Evolutionary conservation across 2,329 filamentous ascomycete species (phyloP), one percentile per base, ranked within the genome.

Genomic region (Ramichloridium luteum): DNA sequence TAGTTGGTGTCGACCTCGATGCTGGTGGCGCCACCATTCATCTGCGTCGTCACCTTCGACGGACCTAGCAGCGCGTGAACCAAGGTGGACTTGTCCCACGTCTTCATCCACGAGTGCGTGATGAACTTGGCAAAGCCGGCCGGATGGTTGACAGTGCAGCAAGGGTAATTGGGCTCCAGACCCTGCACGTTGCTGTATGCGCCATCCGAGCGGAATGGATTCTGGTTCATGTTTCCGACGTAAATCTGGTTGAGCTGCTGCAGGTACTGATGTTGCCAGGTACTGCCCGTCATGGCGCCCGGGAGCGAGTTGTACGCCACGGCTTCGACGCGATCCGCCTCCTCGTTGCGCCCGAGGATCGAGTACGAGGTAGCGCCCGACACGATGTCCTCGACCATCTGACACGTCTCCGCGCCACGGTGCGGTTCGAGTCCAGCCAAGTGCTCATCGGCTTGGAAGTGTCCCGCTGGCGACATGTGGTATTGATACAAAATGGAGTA

Each of bases 141-240:
- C 1, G 61, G 64, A 40, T 72, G 67, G 35, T 74, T 74, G 36
- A 74, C 70, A 1, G 68, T 70, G 41, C 70, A 74, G 49, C 69
- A 74, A 2, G 64, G 63, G 30, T 61, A 70, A 18, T 67, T 59
- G 2, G 65, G 64, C 34, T 70, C 67, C 10, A 71, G 51, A 1
- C 67, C 68, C 43, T 65, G 72, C 0, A 62, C 65, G 23, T 65
- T 58, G 2, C 60, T 60, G 16, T 49, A 46, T 4, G 47, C 50
- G 29, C 63, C 60, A 14, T 65, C 61, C 32, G 69, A 68, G 33
- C 54, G 70, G 46, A 68, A 72, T 0, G 61, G 64, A 5, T 53
- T 55, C 25, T 35, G 46, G 5, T 53, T 48, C 12, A 70, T 50
- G 12, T 58, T 56, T 28, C 58, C 50, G 5, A 63, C 57, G 45